Percentiles rank a stretch among this genome's conserved stretches.
Conservation (phyloP, 2,329 filamentous ascomycete species). For the Aspergillus aculeatinus region DNA sequence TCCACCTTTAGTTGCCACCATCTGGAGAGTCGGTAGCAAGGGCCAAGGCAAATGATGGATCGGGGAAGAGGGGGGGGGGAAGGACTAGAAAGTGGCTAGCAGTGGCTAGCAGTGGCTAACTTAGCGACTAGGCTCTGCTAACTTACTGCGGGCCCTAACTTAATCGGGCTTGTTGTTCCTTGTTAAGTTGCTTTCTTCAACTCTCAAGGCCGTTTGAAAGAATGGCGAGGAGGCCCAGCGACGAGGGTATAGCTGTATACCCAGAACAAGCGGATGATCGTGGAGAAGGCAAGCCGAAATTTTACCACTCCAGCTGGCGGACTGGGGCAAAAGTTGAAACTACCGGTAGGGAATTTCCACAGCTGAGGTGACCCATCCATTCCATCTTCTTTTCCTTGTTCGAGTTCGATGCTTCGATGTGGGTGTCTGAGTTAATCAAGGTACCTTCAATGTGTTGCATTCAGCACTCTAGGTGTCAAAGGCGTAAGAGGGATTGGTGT, state of each 20-base stretch:
- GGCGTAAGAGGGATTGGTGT: background rate
- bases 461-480: background rate
- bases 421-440: background rate
- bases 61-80: background rate
- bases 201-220: background rate
- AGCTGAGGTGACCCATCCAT: background rate
- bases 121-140: background rate
- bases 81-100: background rate
- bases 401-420: no score
- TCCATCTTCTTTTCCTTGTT: background rate
- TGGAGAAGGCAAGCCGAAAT: background rate
- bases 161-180: background rate
- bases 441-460: background rate
- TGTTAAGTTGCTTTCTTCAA: background rate
- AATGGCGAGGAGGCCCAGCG: background rate
- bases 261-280: background rate
- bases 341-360: background rate
- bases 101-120: background rate
- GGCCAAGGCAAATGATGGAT: background rate
- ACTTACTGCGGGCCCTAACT: background rate
- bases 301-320: no score
- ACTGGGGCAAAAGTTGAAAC: background rate
- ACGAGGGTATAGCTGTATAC: background rate
- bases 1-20: background rate
- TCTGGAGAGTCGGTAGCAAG: background rate